A percentile compares a stretch with the other conserved stretches of the same genome.
Conservation (phyloP, 495 filamentous ascomycete genomes). For the Trichoderma asperelloides region DNA sequence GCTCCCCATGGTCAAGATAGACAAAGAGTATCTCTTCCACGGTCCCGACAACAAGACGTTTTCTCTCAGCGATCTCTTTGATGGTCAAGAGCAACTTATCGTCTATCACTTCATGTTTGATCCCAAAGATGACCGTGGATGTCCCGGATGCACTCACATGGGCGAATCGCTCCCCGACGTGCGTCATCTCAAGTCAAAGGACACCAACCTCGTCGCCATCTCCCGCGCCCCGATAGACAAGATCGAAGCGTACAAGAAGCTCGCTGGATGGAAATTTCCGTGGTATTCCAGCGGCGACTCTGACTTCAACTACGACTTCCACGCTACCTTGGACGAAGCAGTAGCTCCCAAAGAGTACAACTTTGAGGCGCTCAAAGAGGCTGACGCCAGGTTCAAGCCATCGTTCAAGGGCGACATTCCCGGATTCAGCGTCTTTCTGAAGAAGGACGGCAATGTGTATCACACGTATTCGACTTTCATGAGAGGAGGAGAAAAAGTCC, state of each 20-base stretch:
- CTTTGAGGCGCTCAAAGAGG: conserved; percentile 20
- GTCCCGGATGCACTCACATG: conserved; percentile 29
- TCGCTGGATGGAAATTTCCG: conserved; percentile 35
- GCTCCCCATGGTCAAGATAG: conserved; percentile 33
- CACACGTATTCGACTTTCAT: conserved; percentile 34
- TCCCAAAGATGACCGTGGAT: conserved; percentile 25
- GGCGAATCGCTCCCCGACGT: conserved; percentile 32
- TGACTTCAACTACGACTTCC: conserved; percentile 31
- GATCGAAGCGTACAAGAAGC: conserved; percentile 27
- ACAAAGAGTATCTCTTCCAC: conserved; percentile 30
- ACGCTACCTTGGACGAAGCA: conserved; percentile 19
- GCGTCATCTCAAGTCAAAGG: conserved; percentile 23
- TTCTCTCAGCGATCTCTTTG: conserved; percentile 31
- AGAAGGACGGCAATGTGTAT: conserved; percentile 26
- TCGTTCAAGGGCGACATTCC: conserved; percentile 25
- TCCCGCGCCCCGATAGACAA: conserved; percentile 29
- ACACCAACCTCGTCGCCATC: conserved; percentile 29
- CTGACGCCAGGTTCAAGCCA: conserved; percentile 18
- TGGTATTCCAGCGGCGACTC: conserved; percentile 25
- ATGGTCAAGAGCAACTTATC: conserved; percentile 32
- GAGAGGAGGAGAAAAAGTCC: conserved; percentile 28
- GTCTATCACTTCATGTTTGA: conserved; percentile 42
- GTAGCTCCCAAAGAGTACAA: conserved; percentile 23
- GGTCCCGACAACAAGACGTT: conserved; percentile 21
- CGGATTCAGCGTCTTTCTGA: conserved; percentile 31